A percentile compares a stretch with the other conserved stretches of the same genome.
Conservation (phyloP, 176 grass and related monocot genomes). For the Hsuehochloa calcarea region DNA sequence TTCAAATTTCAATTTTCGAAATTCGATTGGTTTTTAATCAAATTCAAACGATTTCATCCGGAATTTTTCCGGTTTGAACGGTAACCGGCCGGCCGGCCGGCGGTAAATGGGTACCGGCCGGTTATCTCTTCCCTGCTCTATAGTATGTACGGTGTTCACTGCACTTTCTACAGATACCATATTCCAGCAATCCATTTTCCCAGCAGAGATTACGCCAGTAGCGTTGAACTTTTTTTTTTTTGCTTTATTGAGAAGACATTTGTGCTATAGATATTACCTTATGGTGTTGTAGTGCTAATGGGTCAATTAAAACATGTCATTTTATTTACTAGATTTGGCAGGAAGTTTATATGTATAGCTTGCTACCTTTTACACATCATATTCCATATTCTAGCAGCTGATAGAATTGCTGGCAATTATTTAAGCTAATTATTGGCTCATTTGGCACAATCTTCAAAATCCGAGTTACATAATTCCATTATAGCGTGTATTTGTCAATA, state of each 20-base stretch:
- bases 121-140: too few species aligned
- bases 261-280: not conserved
- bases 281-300: not conserved
- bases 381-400: not conserved
- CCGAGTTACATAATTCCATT: slow-evolving; percentile 6
- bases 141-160: not conserved
- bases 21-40: too few species aligned
- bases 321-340: not conserved
- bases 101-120: too few species aligned
- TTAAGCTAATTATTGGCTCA: not conserved
- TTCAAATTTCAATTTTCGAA: too few species aligned
- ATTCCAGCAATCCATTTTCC: slow-evolving; percentile 1
- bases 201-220: not conserved
- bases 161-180: not conserved
- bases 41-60: too few species aligned
- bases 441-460: slow-evolving; percentile 5
- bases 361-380: not conserved
- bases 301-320: not conserved
- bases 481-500: slow-evolving; percentile 6
- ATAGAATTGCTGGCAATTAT: not conserved
- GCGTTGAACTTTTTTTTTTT: not conserved
- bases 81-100: too few species aligned
- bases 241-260: not conserved
- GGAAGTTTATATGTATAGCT: slow-evolving; percentile 25
- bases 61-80: too few species aligned